phyloP scores from a whole-genome alignment of 345 rosid genomes.

The Reutealis trisperma region DNA sequence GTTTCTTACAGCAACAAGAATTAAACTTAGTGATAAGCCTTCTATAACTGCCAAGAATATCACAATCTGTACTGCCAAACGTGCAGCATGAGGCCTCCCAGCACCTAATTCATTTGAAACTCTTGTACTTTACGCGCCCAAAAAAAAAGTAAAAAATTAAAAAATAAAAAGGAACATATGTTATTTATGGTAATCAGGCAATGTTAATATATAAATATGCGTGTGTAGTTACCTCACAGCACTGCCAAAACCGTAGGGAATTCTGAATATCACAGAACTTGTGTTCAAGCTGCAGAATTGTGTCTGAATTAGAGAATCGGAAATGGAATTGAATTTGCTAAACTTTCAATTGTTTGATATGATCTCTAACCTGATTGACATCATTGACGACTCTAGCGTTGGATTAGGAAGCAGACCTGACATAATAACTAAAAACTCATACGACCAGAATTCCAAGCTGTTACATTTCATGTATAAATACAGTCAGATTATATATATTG shows the following conservation, averaged over 20 bases:
- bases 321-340: background rate
- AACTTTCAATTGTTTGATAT: no score
- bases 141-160: background rate
- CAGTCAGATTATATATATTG: no score
- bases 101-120: conserved; percentile 45
- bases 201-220: background rate
- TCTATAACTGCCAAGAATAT: conserved; percentile 26
- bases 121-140: conserved; percentile 27
- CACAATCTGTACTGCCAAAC: conserved; percentile 23
- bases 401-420: conserved; percentile 47
- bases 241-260: conserved; percentile 40
- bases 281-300: conserved; percentile 34
- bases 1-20: conserved; percentile 10
- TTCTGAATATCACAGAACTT: conserved; percentile 34
- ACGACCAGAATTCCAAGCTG: conserved; percentile 45
- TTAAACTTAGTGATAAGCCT: conserved; percentile 22
- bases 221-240: conserved; percentile 26
- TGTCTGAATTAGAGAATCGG: background rate
- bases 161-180: background rate
- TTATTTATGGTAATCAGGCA: background rate
- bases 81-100: conserved; percentile 27
- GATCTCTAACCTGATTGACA: conserved; percentile 35
- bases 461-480: background rate
- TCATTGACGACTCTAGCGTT: conserved; percentile 40
- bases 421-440: conserved; percentile 35